Conservation (phyloP, 768 basidiomycete species). For the Rhodotorula diobovata region DNA sequence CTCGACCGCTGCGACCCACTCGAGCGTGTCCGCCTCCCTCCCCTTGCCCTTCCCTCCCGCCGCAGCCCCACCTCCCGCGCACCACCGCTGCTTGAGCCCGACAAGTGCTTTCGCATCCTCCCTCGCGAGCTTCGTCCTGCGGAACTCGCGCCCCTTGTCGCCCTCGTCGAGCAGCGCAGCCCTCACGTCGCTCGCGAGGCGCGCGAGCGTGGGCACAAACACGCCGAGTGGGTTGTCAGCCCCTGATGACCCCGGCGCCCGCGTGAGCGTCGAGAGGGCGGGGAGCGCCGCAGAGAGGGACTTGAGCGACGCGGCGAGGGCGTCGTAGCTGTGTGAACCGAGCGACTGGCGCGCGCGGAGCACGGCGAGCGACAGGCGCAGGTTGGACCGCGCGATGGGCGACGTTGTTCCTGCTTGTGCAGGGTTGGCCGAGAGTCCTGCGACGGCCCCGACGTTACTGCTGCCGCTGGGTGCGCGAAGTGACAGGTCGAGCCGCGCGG, state of each 20-base stretch:
- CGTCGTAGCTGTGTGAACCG: not conserved
- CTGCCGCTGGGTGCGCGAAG: not conserved
- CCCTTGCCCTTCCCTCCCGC: slow-evolving; percentile 10
- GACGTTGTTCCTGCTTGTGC: not conserved
- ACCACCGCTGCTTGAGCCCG: slow-evolving; percentile 23
- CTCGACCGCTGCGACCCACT: slow-evolving; percentile 5
- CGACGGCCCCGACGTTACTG: no score
- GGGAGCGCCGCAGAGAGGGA: not conserved
- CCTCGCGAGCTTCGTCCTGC: slow-evolving; percentile 3
- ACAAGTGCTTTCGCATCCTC: slow-evolving; percentile 29
- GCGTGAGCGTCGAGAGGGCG: not conserved
- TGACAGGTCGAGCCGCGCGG: not conserved
- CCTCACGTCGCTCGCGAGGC: slow-evolving; percentile 2
- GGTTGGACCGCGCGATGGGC: not conserved
- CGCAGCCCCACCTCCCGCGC: not conserved
- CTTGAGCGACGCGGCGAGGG: slow-evolving; percentile 10
- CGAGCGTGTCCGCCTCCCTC: not conserved
- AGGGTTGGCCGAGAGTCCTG: no score
- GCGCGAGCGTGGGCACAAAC: slow-evolving; percentile 17
- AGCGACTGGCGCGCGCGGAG: slow-evolving; percentile 20
- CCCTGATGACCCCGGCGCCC: not conserved
- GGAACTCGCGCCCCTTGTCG: not conserved
- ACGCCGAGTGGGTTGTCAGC: slow-evolving; percentile 7
- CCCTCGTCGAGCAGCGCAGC: not conserved
- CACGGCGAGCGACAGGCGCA: slow-evolving; percentile 29